Percentiles rank a stretch among this genome's conserved stretches.
These are phyloP conservation scores for Angomonas deanei DNA, from an alignment of 208 protist genomes.

Conservation along the genomic window DNA sequence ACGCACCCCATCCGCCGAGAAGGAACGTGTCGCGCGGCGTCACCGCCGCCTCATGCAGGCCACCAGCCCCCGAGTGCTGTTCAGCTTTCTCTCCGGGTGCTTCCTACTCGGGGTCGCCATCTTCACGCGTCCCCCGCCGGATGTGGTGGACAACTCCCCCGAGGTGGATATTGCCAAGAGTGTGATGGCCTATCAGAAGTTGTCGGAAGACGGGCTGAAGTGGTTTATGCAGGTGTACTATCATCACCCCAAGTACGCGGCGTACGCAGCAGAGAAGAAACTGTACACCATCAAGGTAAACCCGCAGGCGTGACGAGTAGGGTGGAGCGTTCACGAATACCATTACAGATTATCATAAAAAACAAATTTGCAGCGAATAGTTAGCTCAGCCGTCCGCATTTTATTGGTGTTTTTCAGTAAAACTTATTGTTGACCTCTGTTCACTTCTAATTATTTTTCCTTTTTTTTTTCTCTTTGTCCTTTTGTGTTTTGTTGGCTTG, in stretches of 20 bases:
- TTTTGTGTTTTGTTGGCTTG: not conserved
- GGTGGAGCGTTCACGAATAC: no score
- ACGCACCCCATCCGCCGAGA: slow-evolving; percentile 28
- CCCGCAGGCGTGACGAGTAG: not conserved
- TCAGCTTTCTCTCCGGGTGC: slow-evolving; percentile 47
- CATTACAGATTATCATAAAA: no score
- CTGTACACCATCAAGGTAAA: not conserved
- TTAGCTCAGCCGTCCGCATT: no score
- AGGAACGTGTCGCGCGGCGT: slow-evolving; percentile 53
- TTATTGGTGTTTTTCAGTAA: not conserved
- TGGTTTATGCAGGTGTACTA: slow-evolving; percentile 86
- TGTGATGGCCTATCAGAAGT: slow-evolving; percentile 54
- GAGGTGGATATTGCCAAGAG: slow-evolving; percentile 47
- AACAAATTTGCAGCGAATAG: no score
- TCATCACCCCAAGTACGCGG: slow-evolving; percentile 69
- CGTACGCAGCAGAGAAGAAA: slow-evolving; percentile 1
- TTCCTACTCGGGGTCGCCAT: slow-evolving; percentile 35
- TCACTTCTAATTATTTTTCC: no score
- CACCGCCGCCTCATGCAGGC: slow-evolving; percentile 63
- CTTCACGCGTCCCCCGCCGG: slow-evolving; percentile 31
- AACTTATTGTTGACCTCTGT: slow-evolving; percentile 15
- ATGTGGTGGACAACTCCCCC: slow-evolving; percentile 49
- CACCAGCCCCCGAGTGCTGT: slow-evolving; percentile 56
- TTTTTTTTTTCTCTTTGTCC: slow-evolving; percentile 4
- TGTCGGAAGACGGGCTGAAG: slow-evolving; percentile 45